Evolutionary conservation across 441 rosid genomes (phyloP), one percentile per base, ranked within the genome.

Genomic region (Erysimum cheiri): DNA sequence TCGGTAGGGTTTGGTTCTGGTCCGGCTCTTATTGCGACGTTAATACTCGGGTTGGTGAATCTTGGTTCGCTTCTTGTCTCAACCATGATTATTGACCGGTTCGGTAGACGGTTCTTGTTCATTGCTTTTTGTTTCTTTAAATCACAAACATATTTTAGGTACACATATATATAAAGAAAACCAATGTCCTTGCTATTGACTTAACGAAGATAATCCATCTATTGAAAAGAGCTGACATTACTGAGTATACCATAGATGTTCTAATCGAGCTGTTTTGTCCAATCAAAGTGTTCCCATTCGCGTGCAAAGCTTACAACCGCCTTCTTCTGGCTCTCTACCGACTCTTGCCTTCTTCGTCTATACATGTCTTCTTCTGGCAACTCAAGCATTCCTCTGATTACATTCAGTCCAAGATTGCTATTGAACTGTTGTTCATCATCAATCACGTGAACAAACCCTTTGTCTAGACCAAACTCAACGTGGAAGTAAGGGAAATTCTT

Each of bases 401-500:
- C 97, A 72, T 93, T 84, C 40, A 91, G 80, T 29, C 97, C 97
- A 10, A 93, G 80, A 83, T 85, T 88, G 75, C 85, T 84, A 19
- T 88, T 91, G 62, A 93, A 91, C 75, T 89, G 86, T 33, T 77
- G 75, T 76, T 91, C 94, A 3, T 93, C 96, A 5, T 93, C 98
- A 11, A 93, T 93, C 72, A 88, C 98, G 19, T 93, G 97, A 70
- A 81, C 98, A 43, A 91, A 89, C 4, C 98, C 97, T 79, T 62
- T 86, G 46, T 81, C 80, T 37, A 89, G 71, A 62, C 97, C 95
- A 36, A 91, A 91, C 81, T 93, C 97, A 4, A 91, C 97, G 26
- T 91, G 97, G 80, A 89, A 93, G 79, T 93, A 93, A 1, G 98
- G 97, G 66, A 93, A 93, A 60, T 91, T 83, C 83, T 88, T 89